phyloP scores from a whole-genome alignment of 2,329 filamentous ascomycete species.

The Cadophora luteo-olivacea region DNA sequence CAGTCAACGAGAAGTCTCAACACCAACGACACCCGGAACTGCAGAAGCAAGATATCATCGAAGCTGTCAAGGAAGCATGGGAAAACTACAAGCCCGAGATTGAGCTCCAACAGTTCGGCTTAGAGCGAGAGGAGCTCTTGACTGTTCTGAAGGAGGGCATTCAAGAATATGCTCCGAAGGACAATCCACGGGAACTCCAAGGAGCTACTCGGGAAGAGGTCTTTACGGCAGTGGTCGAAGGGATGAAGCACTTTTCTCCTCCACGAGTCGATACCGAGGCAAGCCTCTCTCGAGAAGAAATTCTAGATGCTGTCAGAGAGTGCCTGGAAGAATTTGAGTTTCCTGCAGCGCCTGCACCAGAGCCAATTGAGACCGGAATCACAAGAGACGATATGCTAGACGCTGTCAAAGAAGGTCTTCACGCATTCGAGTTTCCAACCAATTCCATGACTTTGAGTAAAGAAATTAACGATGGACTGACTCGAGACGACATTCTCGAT shows the following conservation, averaged over 20 bases:
- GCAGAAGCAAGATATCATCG: conserved; percentile 82
- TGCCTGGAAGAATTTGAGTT: conserved; percentile 87
- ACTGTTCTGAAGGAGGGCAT: conserved; percentile 87
- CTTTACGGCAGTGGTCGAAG: conserved; percentile 83
- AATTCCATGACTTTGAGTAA: conserved; percentile 53
- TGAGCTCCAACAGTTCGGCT: conserved; percentile 85
- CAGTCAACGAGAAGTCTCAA: conserved; percentile 58
- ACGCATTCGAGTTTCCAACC: conserved; percentile 54
- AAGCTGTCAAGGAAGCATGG: conserved; percentile 88
- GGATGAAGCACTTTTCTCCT: conserved; percentile 79
- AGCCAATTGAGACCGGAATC: conserved; percentile 59
- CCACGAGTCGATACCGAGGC: conserved; percentile 74
- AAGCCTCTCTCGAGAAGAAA: conserved; percentile 78
- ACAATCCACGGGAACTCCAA: conserved; percentile 50
- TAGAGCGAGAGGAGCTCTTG: conserved; percentile 90
- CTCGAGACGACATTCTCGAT: conserved; percentile 80
- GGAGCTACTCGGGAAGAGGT: conserved; percentile 83
- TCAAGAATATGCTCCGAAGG: conserved; percentile 67
- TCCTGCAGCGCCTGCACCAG: conserved; percentile 65
- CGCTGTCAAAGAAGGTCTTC: conserved; percentile 66
- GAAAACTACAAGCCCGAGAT: conserved; percentile 95
- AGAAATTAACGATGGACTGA: conserved; percentile 64
- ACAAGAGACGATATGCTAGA: conserved; percentile 68
- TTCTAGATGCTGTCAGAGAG: conserved; percentile 82
- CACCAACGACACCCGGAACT: conserved; percentile 61